Evolutionary conservation across 768 basidiomycete genomes (phyloP).

Genomic region (Krasilnikovozyma curviuscula): DNA sequence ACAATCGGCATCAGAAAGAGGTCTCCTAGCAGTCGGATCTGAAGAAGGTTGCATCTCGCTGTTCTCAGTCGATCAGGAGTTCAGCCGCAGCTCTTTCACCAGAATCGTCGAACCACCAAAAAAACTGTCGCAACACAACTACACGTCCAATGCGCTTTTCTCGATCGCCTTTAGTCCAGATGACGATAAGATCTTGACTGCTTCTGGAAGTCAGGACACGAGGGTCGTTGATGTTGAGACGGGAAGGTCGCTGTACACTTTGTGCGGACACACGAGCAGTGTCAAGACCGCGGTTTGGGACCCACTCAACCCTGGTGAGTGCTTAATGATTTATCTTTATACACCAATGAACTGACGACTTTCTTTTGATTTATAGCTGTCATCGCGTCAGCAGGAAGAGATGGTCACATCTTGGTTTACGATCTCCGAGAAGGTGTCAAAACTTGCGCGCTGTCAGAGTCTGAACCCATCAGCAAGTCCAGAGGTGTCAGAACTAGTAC

Average conservation of each 20-base stretch:
- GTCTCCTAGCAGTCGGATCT: constrained; percentile 14
- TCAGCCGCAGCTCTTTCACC: neutral
- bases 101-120: neutral
- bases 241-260: constrained; percentile 3
- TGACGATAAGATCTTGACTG: neutral
- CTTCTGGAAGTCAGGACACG: constrained; percentile 18
- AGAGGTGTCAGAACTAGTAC: no score
- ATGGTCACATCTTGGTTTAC: constrained; percentile 21
- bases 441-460: neutral
- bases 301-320: constrained; percentile 17
- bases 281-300: constrained; percentile 21
- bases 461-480: no score
- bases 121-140: constrained; percentile 16
- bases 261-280: constrained; percentile 18
- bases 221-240: constrained; percentile 17
- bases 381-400: constrained; percentile 21
- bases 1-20: constrained; percentile 13
- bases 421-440: constrained; percentile 12
- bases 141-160: constrained; percentile 4
- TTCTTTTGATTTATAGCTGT: constrained; percentile 10
- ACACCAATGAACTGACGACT: neutral
- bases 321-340: no score
- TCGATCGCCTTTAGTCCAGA: no score
- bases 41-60: constrained; percentile 21
- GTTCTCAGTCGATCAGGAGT: constrained; percentile 12